Conservation (phyloP, 768 basidiomycete species). For the Dioszegia hungarica region DNA sequence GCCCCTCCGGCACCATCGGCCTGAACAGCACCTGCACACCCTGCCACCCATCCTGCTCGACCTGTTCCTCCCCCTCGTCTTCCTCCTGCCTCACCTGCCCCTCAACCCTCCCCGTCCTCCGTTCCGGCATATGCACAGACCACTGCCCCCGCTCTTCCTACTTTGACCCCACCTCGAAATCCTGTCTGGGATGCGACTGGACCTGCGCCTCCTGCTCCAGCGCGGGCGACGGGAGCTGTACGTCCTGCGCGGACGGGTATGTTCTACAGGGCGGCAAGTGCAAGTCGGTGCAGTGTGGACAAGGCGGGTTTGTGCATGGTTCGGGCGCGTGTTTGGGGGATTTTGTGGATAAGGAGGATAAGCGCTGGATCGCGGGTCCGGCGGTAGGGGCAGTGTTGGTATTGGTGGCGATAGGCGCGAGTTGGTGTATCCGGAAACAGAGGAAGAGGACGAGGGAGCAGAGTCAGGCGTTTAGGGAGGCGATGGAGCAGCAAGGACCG, state of each 20-base stretch:
- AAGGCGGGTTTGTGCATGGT: constrained; percentile 12
- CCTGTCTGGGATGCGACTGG: constrained; percentile 31
- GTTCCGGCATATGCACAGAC: constrained; percentile 29
- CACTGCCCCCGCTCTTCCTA: constrained; percentile 30
- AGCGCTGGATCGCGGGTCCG: constrained; percentile 21
- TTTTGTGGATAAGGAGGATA: constrained; percentile 13
- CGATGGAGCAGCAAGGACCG: constrained; percentile 27
- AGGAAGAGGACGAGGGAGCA: constrained; percentile 25
- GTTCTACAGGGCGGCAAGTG: constrained; percentile 33
- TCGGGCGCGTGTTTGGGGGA: constrained; percentile 26
- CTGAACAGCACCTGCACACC: constrained; percentile 31
- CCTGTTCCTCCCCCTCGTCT: constrained; percentile 27
- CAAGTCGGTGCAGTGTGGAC: constrained; percentile 13
- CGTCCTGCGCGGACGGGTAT: constrained; percentile 35
- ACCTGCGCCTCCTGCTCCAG: constrained; percentile 35
- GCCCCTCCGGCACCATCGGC: constrained; percentile 27
- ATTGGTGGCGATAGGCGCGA: constrained; percentile 4
- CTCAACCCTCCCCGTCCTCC: constrained; percentile 22
- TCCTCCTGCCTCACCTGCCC: constrained; percentile 33
- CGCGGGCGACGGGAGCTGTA: constrained; percentile 17
- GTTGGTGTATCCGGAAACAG: constrained; percentile 31
- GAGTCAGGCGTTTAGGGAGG: constrained; percentile 31
- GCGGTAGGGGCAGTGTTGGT: constrained; percentile 15
- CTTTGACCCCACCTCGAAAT: constrained; percentile 23
- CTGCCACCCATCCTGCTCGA: constrained; percentile 37